Evolutionary conservation across 805 yeast species (phyloP).

Genomic region (Saccharomycopsis sp.): DNA sequence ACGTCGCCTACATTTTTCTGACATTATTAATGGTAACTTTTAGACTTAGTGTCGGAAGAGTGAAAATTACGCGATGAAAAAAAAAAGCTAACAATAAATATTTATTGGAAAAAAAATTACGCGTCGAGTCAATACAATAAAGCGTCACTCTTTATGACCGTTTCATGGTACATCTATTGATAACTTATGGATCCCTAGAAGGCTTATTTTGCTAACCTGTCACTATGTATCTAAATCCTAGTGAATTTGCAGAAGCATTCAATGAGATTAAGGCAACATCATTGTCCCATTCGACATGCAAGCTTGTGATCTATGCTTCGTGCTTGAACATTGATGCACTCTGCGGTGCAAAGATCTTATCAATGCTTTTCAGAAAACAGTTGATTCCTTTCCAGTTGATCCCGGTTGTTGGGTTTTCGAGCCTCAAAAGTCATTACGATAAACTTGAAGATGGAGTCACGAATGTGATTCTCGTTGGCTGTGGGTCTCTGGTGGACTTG

Average conservation of each 20-base stretch:
- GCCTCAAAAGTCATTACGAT: conserved; percentile 55
- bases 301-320: conserved; percentile 79
- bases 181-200: not conserved
- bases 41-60: too few relatives aligned
- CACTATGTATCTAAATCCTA: conserved; percentile 68
- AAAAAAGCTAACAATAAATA: too few relatives aligned
- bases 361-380: conserved; percentile 66
- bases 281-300: conserved; percentile 87
- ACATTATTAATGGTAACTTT: too few relatives aligned
- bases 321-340: conserved; percentile 88
- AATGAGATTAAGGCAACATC: conserved; percentile 63
- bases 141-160: not conserved
- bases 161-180: too few relatives aligned
- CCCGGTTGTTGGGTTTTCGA: conserved; percentile 90
- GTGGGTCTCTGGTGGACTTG: conserved; percentile 88
- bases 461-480: conserved; percentile 77
- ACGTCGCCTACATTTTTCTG: too few relatives aligned
- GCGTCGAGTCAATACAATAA: not conserved
- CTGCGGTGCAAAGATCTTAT: conserved; percentile 77
- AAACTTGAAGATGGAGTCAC: conserved; percentile 67
- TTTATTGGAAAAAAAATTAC: not conserved
- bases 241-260: conserved; percentile 61
- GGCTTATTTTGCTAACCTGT: not conserved
- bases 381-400: conserved; percentile 80
- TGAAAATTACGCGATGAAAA: not conserved